A percentile compares a stretch with the other conserved stretches of the same genome.
These are phyloP conservation scores for Neolentinus lepideus DNA, from an alignment of 1,284 basidiomycete species.

Conservation along the genomic window DNA sequence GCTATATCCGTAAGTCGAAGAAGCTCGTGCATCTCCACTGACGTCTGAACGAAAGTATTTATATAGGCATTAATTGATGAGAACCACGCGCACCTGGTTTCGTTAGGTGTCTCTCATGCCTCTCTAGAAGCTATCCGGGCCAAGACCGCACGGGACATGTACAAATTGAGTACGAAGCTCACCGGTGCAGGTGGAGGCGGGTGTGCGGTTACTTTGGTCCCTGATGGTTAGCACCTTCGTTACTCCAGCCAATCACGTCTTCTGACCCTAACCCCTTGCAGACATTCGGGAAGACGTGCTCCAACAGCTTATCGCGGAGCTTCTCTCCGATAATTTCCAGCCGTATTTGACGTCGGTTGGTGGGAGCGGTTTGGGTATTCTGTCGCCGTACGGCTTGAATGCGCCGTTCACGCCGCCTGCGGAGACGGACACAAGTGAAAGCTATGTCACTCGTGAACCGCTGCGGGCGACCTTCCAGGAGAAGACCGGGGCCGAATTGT, in stretches of 20 bases:
- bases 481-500: slow-evolving; percentile 36
- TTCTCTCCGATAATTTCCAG: slow-evolving; percentile 65
- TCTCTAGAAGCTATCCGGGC: slow-evolving; percentile 78
- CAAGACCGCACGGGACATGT: slow-evolving; percentile 58
- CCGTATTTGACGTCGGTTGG: slow-evolving; percentile 92
- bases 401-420: slow-evolving; percentile 47
- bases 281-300: slow-evolving; percentile 60
- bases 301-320: slow-evolving; percentile 46
- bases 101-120: slow-evolving; percentile 92
- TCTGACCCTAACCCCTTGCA: slow-evolving; percentile 20
- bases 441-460: slow-evolving; percentile 13
- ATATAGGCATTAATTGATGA: slow-evolving; percentile 72
- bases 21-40: too few species aligned
- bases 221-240: slow-evolving; percentile 59
- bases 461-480: slow-evolving; percentile 45
- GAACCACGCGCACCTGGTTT: slow-evolving; percentile 84
- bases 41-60: slow-evolving; percentile 6
- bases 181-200: slow-evolving; percentile 99
- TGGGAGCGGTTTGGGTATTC: slow-evolving; percentile 85
- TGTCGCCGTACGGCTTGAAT: slow-evolving; percentile 54
- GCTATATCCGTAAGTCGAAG: slow-evolving; percentile 48
- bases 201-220: slow-evolving; percentile 92
- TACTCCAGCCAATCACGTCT: background rate
- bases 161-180: slow-evolving; percentile 86
- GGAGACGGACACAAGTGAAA: slow-evolving; percentile 13